Evolutionary conservation across 495 filamentous ascomycete genomes (phyloP), one percentile per base, ranked within the genome.

Genomic region (Talaromyces liani): DNA sequence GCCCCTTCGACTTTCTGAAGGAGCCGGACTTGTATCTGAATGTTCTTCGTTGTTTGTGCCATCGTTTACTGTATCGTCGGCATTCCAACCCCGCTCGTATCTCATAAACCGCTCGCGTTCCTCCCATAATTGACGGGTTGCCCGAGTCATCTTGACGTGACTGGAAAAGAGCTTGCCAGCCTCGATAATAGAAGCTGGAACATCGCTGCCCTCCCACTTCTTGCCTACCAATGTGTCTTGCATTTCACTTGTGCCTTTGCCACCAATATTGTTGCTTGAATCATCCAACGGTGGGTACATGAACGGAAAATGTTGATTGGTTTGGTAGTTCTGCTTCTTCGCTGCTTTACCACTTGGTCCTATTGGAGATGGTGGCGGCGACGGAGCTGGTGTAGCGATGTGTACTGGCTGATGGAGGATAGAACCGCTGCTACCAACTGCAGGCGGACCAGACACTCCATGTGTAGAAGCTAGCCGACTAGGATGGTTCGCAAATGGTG

Each of bases 241-340:
- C 45, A 88, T 73, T 33, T 87, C 87, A 1, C 89, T 90, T 16
- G 76, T 84, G 34, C 90, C 91, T 70, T 95, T 97, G 5, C 93
- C 94, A 61, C 93, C 92, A 53, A 92, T 85, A 61, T 85, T 87
- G 68, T 92, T 94, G 73, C 87, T 93, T 6, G 84, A 84, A 64
- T 85, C 85, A 76, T 95, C 91, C 14, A 95, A 75, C 2, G 94
- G 93, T 2, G 94, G 95, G 68, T 98, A 98, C 77, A 98, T 86
- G 67, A 98, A 97, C 0, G 94, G 94, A 66, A 98, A 98, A 67
- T 96, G 93, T 66, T 98, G 94, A 70, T 98, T 98, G 0, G 94
- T 98, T 73, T 98, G 94, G 71, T 98, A 98, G 64, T 98, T 98
- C 66, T 98, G 95, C 69, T 98, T 98, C 78, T 98, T 98, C 16